Evolutionary conservation across 192 early-diverging fungal genomes (phyloP).

Genomic region (Neocallimastix lanati): DNA sequence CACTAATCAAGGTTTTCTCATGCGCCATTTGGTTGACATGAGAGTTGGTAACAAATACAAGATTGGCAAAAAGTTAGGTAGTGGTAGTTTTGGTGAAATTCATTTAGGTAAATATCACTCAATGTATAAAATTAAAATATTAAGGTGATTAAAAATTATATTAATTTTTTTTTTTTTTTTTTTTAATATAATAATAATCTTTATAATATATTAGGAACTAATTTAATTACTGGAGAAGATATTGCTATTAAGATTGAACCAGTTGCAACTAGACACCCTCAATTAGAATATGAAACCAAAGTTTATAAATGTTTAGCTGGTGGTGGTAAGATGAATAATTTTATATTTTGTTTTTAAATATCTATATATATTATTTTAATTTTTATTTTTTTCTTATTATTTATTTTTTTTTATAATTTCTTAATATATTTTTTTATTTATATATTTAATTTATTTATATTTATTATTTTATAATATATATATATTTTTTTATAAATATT

Average conservation of each 20-base stretch:
- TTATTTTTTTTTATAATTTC: no score
- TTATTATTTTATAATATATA: no score
- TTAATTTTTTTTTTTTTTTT: slow-evolving; percentile 1
- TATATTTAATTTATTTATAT: no score
- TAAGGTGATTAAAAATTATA: no score
- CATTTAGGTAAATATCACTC: slow-evolving; percentile 70
- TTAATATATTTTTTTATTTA: no score
- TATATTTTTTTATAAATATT: no score
- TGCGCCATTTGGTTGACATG: slow-evolving; percentile 14
- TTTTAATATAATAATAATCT: background rate
- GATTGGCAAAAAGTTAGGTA: slow-evolving; percentile 89
- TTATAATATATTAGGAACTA: slow-evolving; percentile 35
- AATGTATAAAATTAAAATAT: no score
- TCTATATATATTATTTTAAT: no score
- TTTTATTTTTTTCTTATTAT: no score
- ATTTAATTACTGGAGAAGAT: slow-evolving; percentile 78
- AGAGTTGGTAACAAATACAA: slow-evolving; percentile 85
- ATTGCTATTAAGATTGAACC: slow-evolving; percentile 96
- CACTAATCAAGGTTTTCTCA: background rate
- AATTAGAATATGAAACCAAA: slow-evolving; percentile 90
- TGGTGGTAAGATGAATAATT: slow-evolving; percentile 25
- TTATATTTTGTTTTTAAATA: background rate
- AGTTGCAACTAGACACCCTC: slow-evolving; percentile 84
- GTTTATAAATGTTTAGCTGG: slow-evolving; percentile 90
- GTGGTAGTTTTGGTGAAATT: slow-evolving; percentile 95